A percentile compares a stretch with the other conserved stretches of the same genome.
phyloP scores from a whole-genome alignment of 2,329 filamentous ascomycete species.

The Nemania sp. region DNA sequence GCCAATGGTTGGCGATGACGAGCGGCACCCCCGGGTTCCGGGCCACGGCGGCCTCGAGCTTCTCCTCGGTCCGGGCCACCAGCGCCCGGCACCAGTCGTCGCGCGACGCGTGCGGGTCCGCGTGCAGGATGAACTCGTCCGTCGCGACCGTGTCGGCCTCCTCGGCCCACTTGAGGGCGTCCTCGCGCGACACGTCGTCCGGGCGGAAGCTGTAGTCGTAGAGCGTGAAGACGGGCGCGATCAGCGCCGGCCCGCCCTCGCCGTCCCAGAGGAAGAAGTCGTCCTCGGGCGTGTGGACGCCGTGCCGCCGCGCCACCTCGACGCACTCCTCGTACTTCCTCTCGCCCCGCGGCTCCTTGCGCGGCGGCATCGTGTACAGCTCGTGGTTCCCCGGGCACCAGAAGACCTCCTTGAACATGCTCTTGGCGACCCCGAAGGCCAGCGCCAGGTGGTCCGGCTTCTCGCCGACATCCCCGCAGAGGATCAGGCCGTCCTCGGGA shows the following conservation, averaged over 20 bases:
- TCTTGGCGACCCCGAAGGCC: slow-evolving; percentile 40
- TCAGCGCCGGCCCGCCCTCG: slow-evolving; percentile 50
- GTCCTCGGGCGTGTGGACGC: slow-evolving; percentile 61
- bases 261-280: slow-evolving; percentile 58
- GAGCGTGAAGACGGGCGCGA: slow-evolving; percentile 61
- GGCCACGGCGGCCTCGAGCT: slow-evolving; percentile 36
- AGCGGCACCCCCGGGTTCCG: slow-evolving; percentile 33
- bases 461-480: slow-evolving; percentile 46
- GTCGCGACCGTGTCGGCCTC: slow-evolving; percentile 44
- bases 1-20: slow-evolving; percentile 46
- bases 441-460: slow-evolving; percentile 42
- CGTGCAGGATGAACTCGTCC: slow-evolving; percentile 45
- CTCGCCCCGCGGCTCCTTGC: slow-evolving; percentile 49
- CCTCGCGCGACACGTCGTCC: slow-evolving; percentile 50
- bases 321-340: slow-evolving; percentile 60
- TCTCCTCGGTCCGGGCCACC: slow-evolving; percentile 35
- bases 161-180: slow-evolving; percentile 48
- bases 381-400: slow-evolving; percentile 64
- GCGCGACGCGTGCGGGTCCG: slow-evolving; percentile 42
- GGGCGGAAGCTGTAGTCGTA: slow-evolving; percentile 65
- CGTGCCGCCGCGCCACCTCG: slow-evolving; percentile 54
- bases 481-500: slow-evolving; percentile 44
- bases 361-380: slow-evolving; percentile 54
- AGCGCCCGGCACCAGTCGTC: slow-evolving; percentile 44
- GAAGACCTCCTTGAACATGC: slow-evolving; percentile 48